phyloP scores from a whole-genome alignment of 306 rosid genomes.

The Acacia confusa region DNA sequence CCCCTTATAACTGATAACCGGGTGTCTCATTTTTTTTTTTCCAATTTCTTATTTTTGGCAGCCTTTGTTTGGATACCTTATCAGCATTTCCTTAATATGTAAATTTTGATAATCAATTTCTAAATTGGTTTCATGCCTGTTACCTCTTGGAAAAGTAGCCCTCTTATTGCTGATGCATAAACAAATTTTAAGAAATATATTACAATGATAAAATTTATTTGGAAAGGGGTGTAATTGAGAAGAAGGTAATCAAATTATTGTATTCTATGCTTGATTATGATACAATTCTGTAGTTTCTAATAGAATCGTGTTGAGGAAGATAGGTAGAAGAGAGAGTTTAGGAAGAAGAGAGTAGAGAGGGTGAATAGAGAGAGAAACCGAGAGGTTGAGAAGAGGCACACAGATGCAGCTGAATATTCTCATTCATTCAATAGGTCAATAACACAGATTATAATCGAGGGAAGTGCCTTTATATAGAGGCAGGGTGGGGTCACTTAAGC shows the following conservation, averaged over 20 bases:
- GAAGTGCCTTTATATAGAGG: no score
- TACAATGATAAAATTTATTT: background rate
- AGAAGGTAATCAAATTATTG: background rate
- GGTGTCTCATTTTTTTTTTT: background rate
- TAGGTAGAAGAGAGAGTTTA: no score
- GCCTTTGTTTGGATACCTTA: background rate
- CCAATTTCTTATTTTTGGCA: background rate
- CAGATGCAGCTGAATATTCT: no score
- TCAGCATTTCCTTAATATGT: background rate
- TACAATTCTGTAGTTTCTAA: no score
- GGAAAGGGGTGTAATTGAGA: background rate
- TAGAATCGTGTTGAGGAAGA: no score
- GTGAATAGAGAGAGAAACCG: no score
- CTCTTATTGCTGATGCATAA: slow-evolving; percentile 8
- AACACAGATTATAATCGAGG: no score
- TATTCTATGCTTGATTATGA: background rate
- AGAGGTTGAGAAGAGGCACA: no score
- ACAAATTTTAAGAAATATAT: slow-evolving; percentile 8
- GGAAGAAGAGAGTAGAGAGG: no score
- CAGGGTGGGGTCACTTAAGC: no score
- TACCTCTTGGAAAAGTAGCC: background rate
- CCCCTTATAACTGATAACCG: background rate
- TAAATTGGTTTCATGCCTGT: slow-evolving; percentile 1
- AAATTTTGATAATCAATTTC: background rate
- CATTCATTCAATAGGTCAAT: no score